A percentile compares a stretch with the other conserved stretches of the same genome.
Evolutionary conservation across 805 yeast genomes (phyloP).

Genomic region (Metschnikowia proteae): DNA sequence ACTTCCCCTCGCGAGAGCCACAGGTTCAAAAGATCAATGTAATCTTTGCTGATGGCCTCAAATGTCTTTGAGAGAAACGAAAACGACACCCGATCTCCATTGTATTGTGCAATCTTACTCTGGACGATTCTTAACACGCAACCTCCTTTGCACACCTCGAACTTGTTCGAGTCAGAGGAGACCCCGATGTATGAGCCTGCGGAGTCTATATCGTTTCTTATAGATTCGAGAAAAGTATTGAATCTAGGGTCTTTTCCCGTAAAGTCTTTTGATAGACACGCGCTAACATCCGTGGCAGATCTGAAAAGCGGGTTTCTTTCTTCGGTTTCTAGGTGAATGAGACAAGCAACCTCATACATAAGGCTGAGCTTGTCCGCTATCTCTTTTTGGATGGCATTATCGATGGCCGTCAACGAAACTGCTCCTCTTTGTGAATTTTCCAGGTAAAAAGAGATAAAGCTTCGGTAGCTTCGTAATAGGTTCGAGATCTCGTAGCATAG

Average conservation of each 20-base stretch:
- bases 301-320: slow-evolving; percentile 25
- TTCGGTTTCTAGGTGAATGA: slow-evolving; percentile 48
- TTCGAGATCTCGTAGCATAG: slow-evolving; percentile 56
- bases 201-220: slow-evolving; percentile 39
- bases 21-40: slow-evolving; percentile 61
- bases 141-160: slow-evolving; percentile 74
- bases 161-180: slow-evolving; percentile 46
- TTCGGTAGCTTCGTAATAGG: slow-evolving; percentile 25
- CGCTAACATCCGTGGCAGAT: slow-evolving; percentile 15
- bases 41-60: slow-evolving; percentile 56
- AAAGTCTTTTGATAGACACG: slow-evolving; percentile 8
- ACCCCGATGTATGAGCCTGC: slow-evolving; percentile 46
- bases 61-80: slow-evolving; percentile 52
- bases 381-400: slow-evolving; percentile 30
- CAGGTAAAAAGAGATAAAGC: slow-evolving; percentile 45
- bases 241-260: slow-evolving; percentile 21
- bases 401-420: slow-evolving; percentile 59
- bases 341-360: slow-evolving; percentile 52
- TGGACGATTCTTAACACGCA: slow-evolving; percentile 61
- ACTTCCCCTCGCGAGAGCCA: slow-evolving; percentile 79
- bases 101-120: slow-evolving; percentile 47
- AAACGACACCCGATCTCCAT: slow-evolving; percentile 61
- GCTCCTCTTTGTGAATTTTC: slow-evolving; percentile 46
- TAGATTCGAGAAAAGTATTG: slow-evolving; percentile 31
- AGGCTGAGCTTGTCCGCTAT: slow-evolving; percentile 41